Evolutionary conservation across 805 yeast species (phyloP).

Genomic region (Yarrowia bubula): DNA sequence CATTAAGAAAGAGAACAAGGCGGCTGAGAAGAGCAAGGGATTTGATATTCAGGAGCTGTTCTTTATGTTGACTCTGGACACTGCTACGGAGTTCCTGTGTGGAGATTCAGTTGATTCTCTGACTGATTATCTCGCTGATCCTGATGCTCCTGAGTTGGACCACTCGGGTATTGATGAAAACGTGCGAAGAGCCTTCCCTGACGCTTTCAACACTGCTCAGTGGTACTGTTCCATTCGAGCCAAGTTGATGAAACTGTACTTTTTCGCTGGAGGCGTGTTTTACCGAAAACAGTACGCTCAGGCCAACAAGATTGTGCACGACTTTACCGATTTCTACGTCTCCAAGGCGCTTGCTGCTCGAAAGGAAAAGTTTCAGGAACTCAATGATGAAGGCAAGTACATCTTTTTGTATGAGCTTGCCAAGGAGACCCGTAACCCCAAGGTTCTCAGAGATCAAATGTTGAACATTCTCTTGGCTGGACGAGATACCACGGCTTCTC

Average conservation of each 20-base stretch:
- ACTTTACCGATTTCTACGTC: constrained; percentile 45
- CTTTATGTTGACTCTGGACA: constrained; percentile 38
- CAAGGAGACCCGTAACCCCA: constrained; percentile 50
- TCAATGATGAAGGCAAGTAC: constrained; percentile 42
- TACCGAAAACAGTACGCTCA: constrained; percentile 38
- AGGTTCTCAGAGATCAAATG: constrained; percentile 49
- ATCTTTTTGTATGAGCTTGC: constrained; percentile 50
- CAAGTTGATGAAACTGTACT: constrained; percentile 31
- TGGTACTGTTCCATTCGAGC: constrained; percentile 30
- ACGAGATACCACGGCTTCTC: constrained; percentile 55
- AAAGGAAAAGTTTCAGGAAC: constrained; percentile 27
- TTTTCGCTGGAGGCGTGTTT: constrained; percentile 26
- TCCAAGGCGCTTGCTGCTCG: constrained; percentile 38
- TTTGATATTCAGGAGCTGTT: constrained; percentile 38
- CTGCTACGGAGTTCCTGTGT: constrained; percentile 40
- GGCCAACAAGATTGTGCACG: constrained; percentile 37
- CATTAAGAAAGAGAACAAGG: constrained; percentile 6
- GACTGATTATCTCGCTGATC: constrained; percentile 24
- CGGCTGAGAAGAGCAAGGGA: neutral
- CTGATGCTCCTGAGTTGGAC: constrained; percentile 23
- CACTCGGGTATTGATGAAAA: constrained; percentile 21
- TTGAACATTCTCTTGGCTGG: constrained; percentile 54
- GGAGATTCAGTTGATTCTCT: constrained; percentile 38
- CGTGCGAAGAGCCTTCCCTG: constrained; percentile 30
- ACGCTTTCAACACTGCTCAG: constrained; percentile 34